phyloP scores from a whole-genome alignment of 1,139 yeast genomes.

The Dujonia santamariae region DNA sequence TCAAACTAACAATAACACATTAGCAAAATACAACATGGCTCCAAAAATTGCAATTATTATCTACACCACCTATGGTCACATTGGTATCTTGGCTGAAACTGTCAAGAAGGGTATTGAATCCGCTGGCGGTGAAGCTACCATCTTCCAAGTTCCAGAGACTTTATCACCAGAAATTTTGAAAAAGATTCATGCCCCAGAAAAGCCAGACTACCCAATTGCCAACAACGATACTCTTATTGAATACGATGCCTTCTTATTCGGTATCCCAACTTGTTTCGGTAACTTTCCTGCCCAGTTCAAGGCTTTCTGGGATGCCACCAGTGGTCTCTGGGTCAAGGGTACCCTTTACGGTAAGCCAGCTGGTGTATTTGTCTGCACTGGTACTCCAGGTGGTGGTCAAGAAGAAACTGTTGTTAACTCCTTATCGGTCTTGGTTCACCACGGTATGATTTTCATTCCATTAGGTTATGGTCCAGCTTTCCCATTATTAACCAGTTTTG shows the following conservation, averaged over 20 bases:
- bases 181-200: constrained; percentile 61
- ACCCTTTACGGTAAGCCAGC: constrained; percentile 73
- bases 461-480: constrained; percentile 70
- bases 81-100: constrained; percentile 64
- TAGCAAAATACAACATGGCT: constrained; percentile 21
- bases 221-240: constrained; percentile 53
- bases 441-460: constrained; percentile 78
- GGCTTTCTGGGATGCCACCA: constrained; percentile 79
- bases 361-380: constrained; percentile 75
- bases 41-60: constrained; percentile 56
- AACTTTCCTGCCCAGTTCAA: constrained; percentile 79
- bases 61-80: constrained; percentile 82
- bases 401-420: constrained; percentile 68
- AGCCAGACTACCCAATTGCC: constrained; percentile 68
- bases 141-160: constrained; percentile 81
- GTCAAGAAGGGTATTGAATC: constrained; percentile 68
- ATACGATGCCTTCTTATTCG: constrained; percentile 77
- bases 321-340: constrained; percentile 80
- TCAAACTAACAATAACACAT: not conserved
- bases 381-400: constrained; percentile 84
- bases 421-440: constrained; percentile 69
- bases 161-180: constrained; percentile 60
- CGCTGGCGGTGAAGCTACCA: constrained; percentile 71
- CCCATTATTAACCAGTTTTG: constrained; percentile 54
- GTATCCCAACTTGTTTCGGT: constrained; percentile 84